These are phyloP conservation scores for Didymella pinodella DNA, from an alignment of 2,329 filamentous ascomycete genomes.

Conservation along the genomic window DNA sequence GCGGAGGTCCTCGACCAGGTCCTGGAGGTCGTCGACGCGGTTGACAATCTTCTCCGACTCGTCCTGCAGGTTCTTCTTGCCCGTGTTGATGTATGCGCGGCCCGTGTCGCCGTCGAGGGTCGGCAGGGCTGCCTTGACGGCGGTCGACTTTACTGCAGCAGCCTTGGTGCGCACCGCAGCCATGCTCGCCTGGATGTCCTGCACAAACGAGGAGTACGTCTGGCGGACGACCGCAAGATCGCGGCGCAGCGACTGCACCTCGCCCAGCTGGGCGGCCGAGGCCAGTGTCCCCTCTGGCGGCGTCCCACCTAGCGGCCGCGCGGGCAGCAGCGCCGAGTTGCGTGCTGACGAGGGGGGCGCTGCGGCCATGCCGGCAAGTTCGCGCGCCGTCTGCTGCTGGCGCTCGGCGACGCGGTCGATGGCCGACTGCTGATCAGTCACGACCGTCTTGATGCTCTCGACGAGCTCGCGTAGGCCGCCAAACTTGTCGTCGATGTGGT, in stretches of 20 bases:
- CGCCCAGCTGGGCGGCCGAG: slow-evolving; percentile 71
- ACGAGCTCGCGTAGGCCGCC: slow-evolving; percentile 80
- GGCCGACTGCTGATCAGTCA: slow-evolving; percentile 82
- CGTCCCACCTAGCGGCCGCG: slow-evolving; percentile 34
- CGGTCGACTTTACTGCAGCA: slow-evolving; percentile 76
- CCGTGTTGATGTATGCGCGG: slow-evolving; percentile 81
- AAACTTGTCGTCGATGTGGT: slow-evolving; percentile 92
- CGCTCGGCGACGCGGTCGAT: slow-evolving; percentile 88
- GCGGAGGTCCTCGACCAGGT: slow-evolving; percentile 92
- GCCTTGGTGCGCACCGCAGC: slow-evolving; percentile 82
- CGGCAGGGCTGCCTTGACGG: slow-evolving; percentile 74
- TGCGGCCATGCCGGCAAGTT: slow-evolving; percentile 74
- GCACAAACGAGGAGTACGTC: slow-evolving; percentile 89
- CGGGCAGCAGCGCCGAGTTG: slow-evolving; percentile 45
- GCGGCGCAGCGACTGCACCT: slow-evolving; percentile 82
- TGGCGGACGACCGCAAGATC: slow-evolving; percentile 92
- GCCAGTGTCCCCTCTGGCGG: slow-evolving; percentile 37
- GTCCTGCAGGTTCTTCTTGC: slow-evolving; percentile 84
- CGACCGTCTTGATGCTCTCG: slow-evolving; percentile 82
- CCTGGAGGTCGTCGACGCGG: slow-evolving; percentile 96
- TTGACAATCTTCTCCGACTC: slow-evolving; percentile 91
- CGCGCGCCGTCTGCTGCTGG: slow-evolving; percentile 87
- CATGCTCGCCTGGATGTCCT: slow-evolving; percentile 90
- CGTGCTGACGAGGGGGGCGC: slow-evolving; percentile 51
- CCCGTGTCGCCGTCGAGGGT: slow-evolving; percentile 79